Evolutionary conservation across 2,329 filamentous ascomycete species (phyloP).

Genomic region (Nannizzia gypsea): DNA sequence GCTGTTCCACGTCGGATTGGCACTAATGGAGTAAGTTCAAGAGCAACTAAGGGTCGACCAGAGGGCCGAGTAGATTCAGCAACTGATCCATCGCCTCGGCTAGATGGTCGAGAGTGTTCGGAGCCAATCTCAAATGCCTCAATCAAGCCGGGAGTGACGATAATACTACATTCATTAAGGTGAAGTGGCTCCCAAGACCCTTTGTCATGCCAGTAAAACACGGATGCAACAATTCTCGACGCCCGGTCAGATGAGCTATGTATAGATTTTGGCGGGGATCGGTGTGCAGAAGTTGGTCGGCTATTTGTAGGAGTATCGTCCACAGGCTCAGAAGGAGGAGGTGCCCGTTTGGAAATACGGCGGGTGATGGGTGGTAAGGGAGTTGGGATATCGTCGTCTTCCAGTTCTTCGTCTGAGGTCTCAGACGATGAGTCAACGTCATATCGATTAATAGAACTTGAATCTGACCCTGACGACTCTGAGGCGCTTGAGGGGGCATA

Average conservation of each 20-base stretch:
- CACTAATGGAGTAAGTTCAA: constrained; percentile 84
- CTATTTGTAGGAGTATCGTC: constrained; percentile 40
- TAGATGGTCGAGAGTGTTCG: constrained; percentile 19
- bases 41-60: constrained; percentile 47
- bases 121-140: constrained; percentile 49
- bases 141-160: constrained; percentile 53
- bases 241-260: constrained; percentile 36
- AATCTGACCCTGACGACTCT: constrained; percentile 45
- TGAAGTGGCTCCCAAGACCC: constrained; percentile 51
- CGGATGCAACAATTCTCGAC: constrained; percentile 46
- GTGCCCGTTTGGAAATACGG: constrained; percentile 33
- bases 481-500: constrained; percentile 75
- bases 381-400: constrained; percentile 36
- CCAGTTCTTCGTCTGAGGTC: constrained; percentile 46
- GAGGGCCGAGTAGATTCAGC: neutral
- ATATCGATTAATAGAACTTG: constrained; percentile 45
- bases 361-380: constrained; percentile 22
- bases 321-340: constrained; percentile 22
- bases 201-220: constrained; percentile 54
- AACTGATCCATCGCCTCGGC: constrained; percentile 16
- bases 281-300: constrained; percentile 63
- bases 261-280: constrained; percentile 49
- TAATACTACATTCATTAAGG: constrained; percentile 50
- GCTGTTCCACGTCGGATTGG: constrained; percentile 82
- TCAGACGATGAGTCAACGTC: constrained; percentile 38